Evolutionary conservation across 2,329 filamentous ascomycete species (phyloP), one percentile per base, ranked within the genome.

Genomic region (Pseudogymnoascus sp.): DNA sequence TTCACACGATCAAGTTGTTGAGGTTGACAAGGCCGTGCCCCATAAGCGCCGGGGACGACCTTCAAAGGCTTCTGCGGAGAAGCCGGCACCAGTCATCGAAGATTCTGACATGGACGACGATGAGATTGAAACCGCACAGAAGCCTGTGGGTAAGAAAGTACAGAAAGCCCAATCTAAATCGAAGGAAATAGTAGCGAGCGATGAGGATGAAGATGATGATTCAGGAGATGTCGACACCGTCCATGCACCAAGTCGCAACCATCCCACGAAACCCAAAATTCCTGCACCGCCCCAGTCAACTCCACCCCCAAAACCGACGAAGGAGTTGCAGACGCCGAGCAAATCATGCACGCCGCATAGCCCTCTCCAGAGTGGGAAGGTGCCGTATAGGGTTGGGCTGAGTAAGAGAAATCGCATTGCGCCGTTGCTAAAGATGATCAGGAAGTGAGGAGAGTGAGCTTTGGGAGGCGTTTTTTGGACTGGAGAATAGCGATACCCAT

Each of bases 381-480:
- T 76, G 22, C 68, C 72, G 1, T 79, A 79, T 59, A 72, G 80
- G 24, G 79, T 82, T 43, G 80, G 80, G 2, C 70, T 82, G 38
- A 82, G 79, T 69, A 78, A 77, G 71, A 74, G 76, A 43, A 76
- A 75, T 22, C 75, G 78, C 62, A 81, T 82, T 61, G 74, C 79
- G 43, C 78, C 79, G 7, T 68, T 82, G 50, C 71, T 82, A 61
- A 79, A 78, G 65, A 72, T 72, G 2, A 72, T 81, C 56, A 77
- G 74, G 70, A 81, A 80, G 69, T 81, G 65, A 71, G 60, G 10
- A 3, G 50, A 12, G 50, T 2, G 28, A 8, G 2, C 4, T 12
- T 35, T 35, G n/a, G 16, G 28, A n/a, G 50, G 50, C 28, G 50
- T 33, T 31, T 31, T 28, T 50, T 56, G 33, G 22, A 26, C 41